A percentile compares a stretch with the other conserved stretches of the same genome.
Evolutionary conservation across 202 grass and related monocot species (phyloP).

Genomic region (Bolboschoenoplectus hybrid): DNA sequence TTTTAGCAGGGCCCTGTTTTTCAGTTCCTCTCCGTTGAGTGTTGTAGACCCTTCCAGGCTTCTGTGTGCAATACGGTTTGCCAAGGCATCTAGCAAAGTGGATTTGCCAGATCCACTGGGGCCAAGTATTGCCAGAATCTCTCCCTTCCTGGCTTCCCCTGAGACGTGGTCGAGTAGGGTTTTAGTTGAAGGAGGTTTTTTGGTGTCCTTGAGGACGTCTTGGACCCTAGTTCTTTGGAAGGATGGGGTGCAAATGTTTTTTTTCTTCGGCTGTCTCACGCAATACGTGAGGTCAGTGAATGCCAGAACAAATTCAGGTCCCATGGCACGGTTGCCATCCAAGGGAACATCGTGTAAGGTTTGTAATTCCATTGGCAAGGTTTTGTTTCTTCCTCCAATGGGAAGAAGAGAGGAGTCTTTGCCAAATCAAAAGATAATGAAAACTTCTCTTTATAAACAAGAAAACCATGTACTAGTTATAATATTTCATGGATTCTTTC

Average conservation of each 20-base stretch:
- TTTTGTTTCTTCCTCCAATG: constrained; percentile 12
- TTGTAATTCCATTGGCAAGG: constrained; percentile 7
- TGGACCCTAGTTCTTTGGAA: background rate
- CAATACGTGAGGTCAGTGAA: constrained; percentile 33
- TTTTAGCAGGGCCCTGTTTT: constrained; percentile 58
- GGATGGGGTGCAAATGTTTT: background rate
- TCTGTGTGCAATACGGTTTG: constrained; percentile 51
- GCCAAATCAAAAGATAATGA: background rate
- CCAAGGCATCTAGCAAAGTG: constrained; percentile 81
- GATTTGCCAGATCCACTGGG: constrained; percentile 94
- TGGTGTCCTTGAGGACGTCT: background rate
- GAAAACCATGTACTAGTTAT: background rate
- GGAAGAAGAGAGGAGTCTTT: constrained; percentile 16
- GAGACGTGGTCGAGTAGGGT: constrained; percentile 70
- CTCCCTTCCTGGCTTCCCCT: constrained; percentile 69
- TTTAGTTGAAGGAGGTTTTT: constrained; percentile 14
- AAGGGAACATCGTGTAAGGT: background rate
- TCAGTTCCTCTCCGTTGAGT: constrained; percentile 66
- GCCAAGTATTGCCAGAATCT: constrained; percentile 73
- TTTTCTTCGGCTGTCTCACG: background rate
- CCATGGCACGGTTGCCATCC: background rate
- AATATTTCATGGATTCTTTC: background rate
- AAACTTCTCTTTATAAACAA: background rate
- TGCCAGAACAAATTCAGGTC: background rate
- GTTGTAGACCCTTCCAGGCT: constrained; percentile 67